phyloP scores from a whole-genome alignment of 2,329 filamentous ascomycete genomes.

The Fusarium avenaceum region DNA sequence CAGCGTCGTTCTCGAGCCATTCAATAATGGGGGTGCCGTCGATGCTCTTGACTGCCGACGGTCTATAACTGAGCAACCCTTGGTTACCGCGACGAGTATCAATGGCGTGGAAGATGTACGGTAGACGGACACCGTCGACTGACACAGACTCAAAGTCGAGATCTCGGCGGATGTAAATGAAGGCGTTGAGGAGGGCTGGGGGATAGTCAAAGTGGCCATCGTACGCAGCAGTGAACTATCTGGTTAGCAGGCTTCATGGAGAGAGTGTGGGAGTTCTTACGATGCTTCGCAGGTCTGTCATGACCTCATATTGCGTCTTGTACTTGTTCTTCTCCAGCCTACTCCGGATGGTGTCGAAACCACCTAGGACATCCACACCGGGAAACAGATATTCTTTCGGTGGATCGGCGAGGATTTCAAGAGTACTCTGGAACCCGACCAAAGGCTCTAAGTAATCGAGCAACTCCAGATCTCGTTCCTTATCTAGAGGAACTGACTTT shows the following conservation, averaged over 20 bases:
- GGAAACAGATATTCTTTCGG: slow-evolving; percentile 44
- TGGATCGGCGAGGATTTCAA: slow-evolving; percentile 43
- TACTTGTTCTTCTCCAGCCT: slow-evolving; percentile 40
- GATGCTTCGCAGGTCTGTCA: slow-evolving; percentile 43
- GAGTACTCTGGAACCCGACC: slow-evolving; percentile 42
- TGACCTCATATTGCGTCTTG: slow-evolving; percentile 43
- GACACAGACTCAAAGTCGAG: slow-evolving; percentile 41
- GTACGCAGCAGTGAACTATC: slow-evolving; percentile 40
- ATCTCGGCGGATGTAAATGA: slow-evolving; percentile 32
- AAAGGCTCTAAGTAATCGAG: slow-evolving; percentile 42
- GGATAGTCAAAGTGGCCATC: slow-evolving; percentile 47
- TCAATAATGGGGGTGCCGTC: slow-evolving; percentile 38
- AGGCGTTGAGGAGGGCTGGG: slow-evolving; percentile 41
- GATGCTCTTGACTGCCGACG: slow-evolving; percentile 44
- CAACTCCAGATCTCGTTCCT: slow-evolving; percentile 43
- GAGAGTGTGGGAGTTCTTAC: slow-evolving; percentile 24
- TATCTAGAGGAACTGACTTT: slow-evolving; percentile 46
- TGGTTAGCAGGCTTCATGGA: background rate
- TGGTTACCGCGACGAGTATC: slow-evolving; percentile 36
- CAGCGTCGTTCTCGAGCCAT: slow-evolving; percentile 46
- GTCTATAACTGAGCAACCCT: slow-evolving; percentile 35
- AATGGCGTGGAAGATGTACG: slow-evolving; percentile 38
- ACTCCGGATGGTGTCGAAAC: slow-evolving; percentile 32
- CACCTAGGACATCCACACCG: slow-evolving; percentile 44
- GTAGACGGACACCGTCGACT: slow-evolving; percentile 29